Base-by-base conservation (phyloP, 257 asterid species). In the Orobanche coerulescens region DNA sequence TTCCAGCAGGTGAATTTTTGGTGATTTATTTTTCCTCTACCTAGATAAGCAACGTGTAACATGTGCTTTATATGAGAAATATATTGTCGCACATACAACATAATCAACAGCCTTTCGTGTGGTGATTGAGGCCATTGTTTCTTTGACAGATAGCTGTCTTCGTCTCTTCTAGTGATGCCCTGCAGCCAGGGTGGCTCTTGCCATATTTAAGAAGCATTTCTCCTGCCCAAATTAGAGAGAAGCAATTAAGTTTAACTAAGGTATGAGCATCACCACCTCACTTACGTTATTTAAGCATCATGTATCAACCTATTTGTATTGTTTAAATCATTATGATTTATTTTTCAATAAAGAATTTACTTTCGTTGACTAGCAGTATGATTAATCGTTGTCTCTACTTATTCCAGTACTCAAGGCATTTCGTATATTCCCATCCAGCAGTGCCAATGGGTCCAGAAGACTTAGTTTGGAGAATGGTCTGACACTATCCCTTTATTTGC, bases 381-480 rank as follows among this genome's bases (percentile, higher is more conserved):
- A 28, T 50, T 61, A 50, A 64, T 30, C 33, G 11, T 8, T 42
- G 5, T 3, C 42, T 61, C 15, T 43, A 9, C 52, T 61, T 49
- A 16, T 74, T 79, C 69, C 95, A 93, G 99, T 82, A 81, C 69
- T 78, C 94, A 10, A 85, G 83, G 74, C 96, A 93, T 72, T 89
- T 93, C 64, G 49, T 84, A 23, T 93, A 81, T 73, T 89, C 99
- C 19, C 95, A 93, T 79, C 99, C 99, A 13, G 97, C 99, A 65
- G 81, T 78, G 75, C 92, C 84, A 10, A 10, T 89, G 82, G 99
- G 99, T 57, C 95, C 99, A 10, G 99, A 93, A 73, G 99, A 93
- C 79, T 79, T 89, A 34, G 79, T 68, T 36, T 93, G 97, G 97
- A 84, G 96, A 89, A 86, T 89, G 98, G 97, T 89, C 67, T 48